Evolutionary conservation across 1,284 basidiomycete genomes (phyloP), one percentile per base, ranked within the genome.

Genomic region (Somion occarium): DNA sequence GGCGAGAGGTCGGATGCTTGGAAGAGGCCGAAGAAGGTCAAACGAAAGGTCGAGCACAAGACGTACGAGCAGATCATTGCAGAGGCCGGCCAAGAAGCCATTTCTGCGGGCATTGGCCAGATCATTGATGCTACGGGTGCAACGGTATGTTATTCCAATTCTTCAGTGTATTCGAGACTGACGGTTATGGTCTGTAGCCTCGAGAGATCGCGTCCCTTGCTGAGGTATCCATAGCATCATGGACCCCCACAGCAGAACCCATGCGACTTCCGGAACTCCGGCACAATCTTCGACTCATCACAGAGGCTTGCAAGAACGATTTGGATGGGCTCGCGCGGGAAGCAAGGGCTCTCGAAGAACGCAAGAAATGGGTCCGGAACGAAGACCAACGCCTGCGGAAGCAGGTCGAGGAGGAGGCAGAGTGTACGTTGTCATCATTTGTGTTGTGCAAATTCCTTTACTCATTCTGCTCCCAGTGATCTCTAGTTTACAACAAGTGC

Each of bases 101-200:
- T 75, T 1, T 61, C 71, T 3, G 60, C 83, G 2, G 83, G 84
- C 1, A 67, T 93, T 44, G 93, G 92, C 2, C 82, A 87, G 59
- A 94, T 98, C 27, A 88, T 97, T 49, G 95, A 98, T 68, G 91
- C 94, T n/a, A 91, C 92, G 13, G 91, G 94, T 38, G 89, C 90
- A 53, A 90, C 90, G 59, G 91, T 94, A 65, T 27, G 37, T 26
- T 49, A 44, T 30, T 22, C 42, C 48, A 27, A 24, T 39, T 49
- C 30, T 27, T 22, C 47, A 5, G 46, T 5, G 30, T 5, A 44
- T 44, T 24, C n/a, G n/a, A n/a, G n/a, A 7, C 37, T 52, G 15
- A 56, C 46, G 48, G 51, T 44, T 59, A 46, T 56, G 44, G 48
- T 38, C 45, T 49, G 23, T 58, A 93, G 88, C 82, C 85, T 22